Percentiles rank a stretch among this genome's conserved stretches.
Conservation (phyloP, 352 stramenopile species). For the Thraustotheca clavata region DNA sequence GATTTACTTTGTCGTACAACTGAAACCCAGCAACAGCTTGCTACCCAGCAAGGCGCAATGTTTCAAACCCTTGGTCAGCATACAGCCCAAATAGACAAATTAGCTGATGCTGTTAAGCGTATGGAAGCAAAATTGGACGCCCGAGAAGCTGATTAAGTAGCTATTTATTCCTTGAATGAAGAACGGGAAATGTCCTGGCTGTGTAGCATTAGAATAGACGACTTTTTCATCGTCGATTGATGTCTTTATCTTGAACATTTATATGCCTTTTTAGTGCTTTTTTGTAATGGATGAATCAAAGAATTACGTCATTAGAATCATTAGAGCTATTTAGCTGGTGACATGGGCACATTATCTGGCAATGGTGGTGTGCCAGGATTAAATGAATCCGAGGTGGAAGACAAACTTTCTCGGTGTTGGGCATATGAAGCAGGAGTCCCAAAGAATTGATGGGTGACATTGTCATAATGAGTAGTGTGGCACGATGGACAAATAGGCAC, state of each 20-base stretch:
- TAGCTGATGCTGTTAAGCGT: constrained; percentile 74
- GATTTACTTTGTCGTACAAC: constrained; percentile 81
- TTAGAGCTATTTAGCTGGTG: too few species aligned
- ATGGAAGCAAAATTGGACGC: constrained; percentile 87
- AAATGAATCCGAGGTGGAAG: background rate
- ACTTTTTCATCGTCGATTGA: too few species aligned
- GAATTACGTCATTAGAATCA: too few species aligned
- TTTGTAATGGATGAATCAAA: too few species aligned
- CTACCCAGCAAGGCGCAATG: constrained; percentile 84
- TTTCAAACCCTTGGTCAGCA: constrained; percentile 87
- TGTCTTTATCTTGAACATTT: too few species aligned
- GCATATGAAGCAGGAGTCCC: background rate
- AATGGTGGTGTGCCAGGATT: background rate
- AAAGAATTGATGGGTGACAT: background rate
- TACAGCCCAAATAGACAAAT: constrained; percentile 82
- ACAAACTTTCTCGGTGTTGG: too few species aligned
- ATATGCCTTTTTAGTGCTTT: background rate
- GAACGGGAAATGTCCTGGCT: background rate
- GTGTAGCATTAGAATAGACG: background rate
- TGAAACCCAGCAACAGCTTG: constrained; percentile 84
- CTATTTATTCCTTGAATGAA: constrained; percentile 9
- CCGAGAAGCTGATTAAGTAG: constrained; percentile 50
- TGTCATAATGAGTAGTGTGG: background rate
- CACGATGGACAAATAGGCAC: background rate
- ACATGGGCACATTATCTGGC: too few species aligned